phyloP scores from a whole-genome alignment of 163 green algal species.

The Volvox carteri region DNA sequence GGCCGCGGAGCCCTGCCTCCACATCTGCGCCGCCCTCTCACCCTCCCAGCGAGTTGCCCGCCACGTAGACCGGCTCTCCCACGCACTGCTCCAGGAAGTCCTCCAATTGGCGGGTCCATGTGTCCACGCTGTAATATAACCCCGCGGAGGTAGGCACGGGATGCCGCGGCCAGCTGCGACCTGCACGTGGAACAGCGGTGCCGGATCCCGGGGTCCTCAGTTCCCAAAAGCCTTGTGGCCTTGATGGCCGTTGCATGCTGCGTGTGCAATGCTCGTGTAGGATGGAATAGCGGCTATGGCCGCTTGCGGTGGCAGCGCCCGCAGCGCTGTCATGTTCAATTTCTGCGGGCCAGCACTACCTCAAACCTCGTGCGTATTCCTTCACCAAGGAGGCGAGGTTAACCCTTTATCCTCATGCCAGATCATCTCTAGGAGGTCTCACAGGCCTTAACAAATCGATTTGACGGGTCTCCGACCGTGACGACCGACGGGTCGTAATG shows the following conservation, averaged over 20 bases:
- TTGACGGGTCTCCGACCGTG: neutral
- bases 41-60: slow-evolving; percentile 83
- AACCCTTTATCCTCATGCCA: too few species aligned
- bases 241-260: neutral
- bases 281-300: neutral
- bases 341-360: too few species aligned
- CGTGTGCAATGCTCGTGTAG: neutral
- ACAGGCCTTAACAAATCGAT: neutral
- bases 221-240: too few species aligned
- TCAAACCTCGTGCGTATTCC: too few species aligned
- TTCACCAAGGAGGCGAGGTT: too few species aligned
- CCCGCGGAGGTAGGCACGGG: slow-evolving; percentile 1
- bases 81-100: slow-evolving; percentile 72
- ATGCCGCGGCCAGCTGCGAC: slow-evolving; percentile 35
- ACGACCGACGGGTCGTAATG: neutral
- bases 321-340: neutral
- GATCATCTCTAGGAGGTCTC: too few species aligned
- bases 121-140: slow-evolving; percentile 70
- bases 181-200: neutral
- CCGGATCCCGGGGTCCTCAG: neutral
- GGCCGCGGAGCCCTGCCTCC: neutral
- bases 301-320: neutral
- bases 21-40: slow-evolving; percentile 50
- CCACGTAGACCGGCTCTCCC: slow-evolving; percentile 61
- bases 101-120: slow-evolving; percentile 79